Conservation (phyloP, 768 basidiomycete genomes). For the Rhodotorula paludigena region DNA sequence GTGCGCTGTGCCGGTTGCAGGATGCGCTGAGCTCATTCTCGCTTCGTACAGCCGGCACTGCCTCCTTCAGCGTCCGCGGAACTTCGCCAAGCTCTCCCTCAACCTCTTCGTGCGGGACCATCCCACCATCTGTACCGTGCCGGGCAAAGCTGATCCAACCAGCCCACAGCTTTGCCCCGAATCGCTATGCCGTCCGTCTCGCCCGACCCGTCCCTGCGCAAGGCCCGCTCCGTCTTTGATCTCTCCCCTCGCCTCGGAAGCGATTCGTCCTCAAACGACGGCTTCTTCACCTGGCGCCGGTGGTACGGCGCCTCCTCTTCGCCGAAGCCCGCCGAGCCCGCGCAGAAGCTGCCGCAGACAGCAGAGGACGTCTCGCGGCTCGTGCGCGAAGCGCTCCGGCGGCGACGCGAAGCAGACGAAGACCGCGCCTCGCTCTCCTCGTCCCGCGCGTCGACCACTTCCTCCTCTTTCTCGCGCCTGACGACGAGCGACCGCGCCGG, state of each 20-base stretch:
- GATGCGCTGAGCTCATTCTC: too few species aligned
- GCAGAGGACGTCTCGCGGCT: constrained; percentile 1
- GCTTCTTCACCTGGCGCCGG: constrained; percentile 6
- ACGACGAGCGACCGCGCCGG: too few species aligned
- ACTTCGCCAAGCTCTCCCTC: too few species aligned
- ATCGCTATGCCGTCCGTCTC: too few species aligned
- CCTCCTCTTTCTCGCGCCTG: too few species aligned
- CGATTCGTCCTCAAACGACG: background rate
- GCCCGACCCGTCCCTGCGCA: background rate
- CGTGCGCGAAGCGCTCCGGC: background rate
- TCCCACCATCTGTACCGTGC: too few species aligned
- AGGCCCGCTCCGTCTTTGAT: background rate
- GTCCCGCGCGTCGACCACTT: background rate
- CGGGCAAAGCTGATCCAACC: too few species aligned
- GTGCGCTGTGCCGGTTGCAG: too few species aligned
- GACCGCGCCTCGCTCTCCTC: background rate
- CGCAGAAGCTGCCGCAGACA: background rate
- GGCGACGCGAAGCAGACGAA: background rate
- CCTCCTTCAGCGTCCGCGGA: too few species aligned
- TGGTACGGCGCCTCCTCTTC: background rate
- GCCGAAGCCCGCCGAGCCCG: background rate
- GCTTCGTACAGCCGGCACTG: too few species aligned
- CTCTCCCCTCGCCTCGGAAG: background rate
- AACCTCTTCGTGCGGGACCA: too few species aligned
- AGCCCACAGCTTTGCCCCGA: too few species aligned